These are phyloP conservation scores for Epichloe hybrida DNA, from an alignment of 2,329 filamentous ascomycete genomes.

Conservation along the genomic window DNA sequence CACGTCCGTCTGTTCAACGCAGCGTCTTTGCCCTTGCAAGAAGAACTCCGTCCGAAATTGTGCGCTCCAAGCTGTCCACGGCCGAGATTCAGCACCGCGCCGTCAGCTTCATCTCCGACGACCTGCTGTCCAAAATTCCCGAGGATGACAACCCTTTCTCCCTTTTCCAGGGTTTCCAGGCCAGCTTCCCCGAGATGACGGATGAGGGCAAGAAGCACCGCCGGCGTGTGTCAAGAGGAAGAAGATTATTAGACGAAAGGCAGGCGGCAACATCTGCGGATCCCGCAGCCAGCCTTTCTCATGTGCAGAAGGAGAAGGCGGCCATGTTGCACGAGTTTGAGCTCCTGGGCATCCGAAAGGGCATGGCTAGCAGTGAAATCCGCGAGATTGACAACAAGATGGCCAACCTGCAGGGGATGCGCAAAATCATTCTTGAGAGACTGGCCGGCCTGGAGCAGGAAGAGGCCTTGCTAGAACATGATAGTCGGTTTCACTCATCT, in stretches of 20 bases:
- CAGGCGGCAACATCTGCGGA: conserved; percentile 43
- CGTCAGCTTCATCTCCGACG: conserved; percentile 75
- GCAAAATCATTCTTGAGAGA: conserved; percentile 78
- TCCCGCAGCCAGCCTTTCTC: conserved; percentile 53
- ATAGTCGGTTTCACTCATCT: conserved; percentile 43
- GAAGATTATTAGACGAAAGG: conserved; percentile 51
- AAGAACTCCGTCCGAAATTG: conserved; percentile 84
- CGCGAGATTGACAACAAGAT: conserved; percentile 96
- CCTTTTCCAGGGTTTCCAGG: conserved; percentile 92
- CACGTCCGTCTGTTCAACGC: conserved; percentile 70
- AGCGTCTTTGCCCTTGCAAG: conserved; percentile 84
- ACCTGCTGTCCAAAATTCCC: conserved; percentile 78
- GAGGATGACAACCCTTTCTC: conserved; percentile 79
- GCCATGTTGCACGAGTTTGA: conserved; percentile 74
- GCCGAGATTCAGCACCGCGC: conserved; percentile 91
- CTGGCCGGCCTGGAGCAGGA: conserved; percentile 80
- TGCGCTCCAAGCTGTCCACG: conserved; percentile 81
- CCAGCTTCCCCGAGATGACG: conserved; percentile 59
- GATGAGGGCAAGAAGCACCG: conserved; percentile 60
- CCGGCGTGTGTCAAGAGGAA: conserved; percentile 57
- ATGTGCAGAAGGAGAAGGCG: conserved; percentile 68
- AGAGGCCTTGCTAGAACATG: conserved; percentile 78
- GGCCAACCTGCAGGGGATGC: conserved; percentile 82
- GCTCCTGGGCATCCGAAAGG: conserved; percentile 84
- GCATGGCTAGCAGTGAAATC: conserved; percentile 95